These are phyloP conservation scores for Phytophthora sansomeana DNA, from an alignment of 352 stramenopile genomes.

Conservation along the genomic window DNA sequence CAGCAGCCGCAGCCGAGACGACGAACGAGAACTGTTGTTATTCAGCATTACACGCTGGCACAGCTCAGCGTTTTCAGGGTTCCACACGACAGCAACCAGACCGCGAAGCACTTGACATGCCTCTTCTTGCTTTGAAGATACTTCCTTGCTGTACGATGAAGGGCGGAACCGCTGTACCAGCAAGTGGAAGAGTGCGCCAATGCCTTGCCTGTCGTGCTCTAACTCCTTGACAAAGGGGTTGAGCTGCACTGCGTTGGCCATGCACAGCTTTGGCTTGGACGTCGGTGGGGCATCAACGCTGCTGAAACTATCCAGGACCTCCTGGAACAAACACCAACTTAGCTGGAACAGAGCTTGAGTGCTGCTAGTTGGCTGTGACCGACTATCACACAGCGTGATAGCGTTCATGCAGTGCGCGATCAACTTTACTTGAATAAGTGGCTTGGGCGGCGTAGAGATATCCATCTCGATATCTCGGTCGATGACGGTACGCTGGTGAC, in stretches of 20 bases:
- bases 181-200: constrained; percentile 62
- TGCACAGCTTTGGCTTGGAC: constrained; percentile 42
- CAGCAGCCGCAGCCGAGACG: constrained; percentile 43
- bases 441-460: constrained; percentile 14
- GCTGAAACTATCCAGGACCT: constrained; percentile 60
- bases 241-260: constrained; percentile 47
- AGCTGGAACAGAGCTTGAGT: constrained; percentile 57
- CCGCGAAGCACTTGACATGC: constrained; percentile 56
- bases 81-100: constrained; percentile 62
- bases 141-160: constrained; percentile 30
- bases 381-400: constrained; percentile 53
- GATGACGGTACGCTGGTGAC: neutral
- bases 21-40: constrained; percentile 6
- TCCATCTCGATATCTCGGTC: constrained; percentile 31
- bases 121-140: constrained; percentile 43
- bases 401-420: constrained; percentile 62
- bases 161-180: constrained; percentile 59
- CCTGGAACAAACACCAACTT: constrained; percentile 71
- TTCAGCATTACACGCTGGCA: constrained; percentile 59
- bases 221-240: constrained; percentile 55
- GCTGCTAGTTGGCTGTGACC: constrained; percentile 5
- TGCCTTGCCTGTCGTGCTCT: constrained; percentile 58
- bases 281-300: constrained; percentile 3
- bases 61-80: constrained; percentile 52
- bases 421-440: constrained; percentile 58